Conservation (phyloP, 768 basidiomycete genomes). For the Strobilomyces confusus region DNA sequence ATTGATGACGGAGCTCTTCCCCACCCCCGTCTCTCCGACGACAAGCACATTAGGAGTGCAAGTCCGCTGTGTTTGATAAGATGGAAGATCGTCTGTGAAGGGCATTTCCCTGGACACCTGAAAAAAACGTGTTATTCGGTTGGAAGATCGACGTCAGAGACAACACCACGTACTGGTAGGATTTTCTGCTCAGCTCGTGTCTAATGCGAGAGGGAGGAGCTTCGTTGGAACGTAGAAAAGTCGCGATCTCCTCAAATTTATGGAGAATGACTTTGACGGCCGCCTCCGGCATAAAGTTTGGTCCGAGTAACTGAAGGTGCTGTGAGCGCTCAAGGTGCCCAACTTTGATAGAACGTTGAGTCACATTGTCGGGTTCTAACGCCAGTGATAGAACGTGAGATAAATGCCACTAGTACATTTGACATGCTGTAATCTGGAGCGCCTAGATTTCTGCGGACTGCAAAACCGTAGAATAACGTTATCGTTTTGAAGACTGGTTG, state of each 20-base stretch:
- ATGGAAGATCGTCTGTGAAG: background rate
- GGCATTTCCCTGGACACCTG: background rate
- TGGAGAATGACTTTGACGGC: background rate
- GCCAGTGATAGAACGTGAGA: no score
- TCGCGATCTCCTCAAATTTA: constrained; percentile 3
- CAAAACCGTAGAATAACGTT: no score
- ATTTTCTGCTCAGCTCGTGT: background rate
- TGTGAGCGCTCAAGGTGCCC: background rate
- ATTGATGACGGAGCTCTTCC: constrained; percentile 42
- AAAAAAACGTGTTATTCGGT: background rate
- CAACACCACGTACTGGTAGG: constrained; percentile 8
- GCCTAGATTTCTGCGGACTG: no score
- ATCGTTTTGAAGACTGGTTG: no score
- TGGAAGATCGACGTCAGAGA: background rate
- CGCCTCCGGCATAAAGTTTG: background rate
- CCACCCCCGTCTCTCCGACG: constrained; percentile 31
- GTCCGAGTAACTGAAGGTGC: background rate
- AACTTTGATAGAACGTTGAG: background rate
- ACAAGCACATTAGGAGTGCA: constrained; percentile 32
- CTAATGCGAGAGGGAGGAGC: background rate
- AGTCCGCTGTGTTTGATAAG: constrained; percentile 10
- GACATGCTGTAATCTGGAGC: background rate
- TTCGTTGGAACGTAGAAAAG: background rate
- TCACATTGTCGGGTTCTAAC: no score
- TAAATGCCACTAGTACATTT: background rate